Base-by-base conservation (phyloP, 179 eudicot species). In the Drosera spatulata region DNA sequence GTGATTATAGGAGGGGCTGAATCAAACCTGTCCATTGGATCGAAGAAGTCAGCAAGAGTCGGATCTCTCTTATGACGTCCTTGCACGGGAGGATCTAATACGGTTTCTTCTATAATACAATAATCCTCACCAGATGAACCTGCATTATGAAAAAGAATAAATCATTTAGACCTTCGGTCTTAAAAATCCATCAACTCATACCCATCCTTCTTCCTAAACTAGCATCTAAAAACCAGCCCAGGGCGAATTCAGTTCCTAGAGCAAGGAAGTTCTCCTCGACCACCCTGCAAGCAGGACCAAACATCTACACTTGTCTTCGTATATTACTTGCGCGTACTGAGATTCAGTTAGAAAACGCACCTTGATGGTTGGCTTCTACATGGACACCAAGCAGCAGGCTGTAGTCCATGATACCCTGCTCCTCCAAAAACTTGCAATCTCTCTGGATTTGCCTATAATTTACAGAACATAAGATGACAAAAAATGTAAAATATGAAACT, bases 301-400 rank as follows among this genome's bases (percentile, higher is more conserved):
- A 22, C 33, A 22, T 22, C 33, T 22, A 22, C 33, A 22, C 33
- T 22, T 22, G 33, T 22, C 33, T 22, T 22, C 33, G 1, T 22
- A 22, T 22, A 1, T 22, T 22, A 22, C 33, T 22, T 1, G 33
- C 33, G 9, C n/a, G 2, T 7, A 2, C 37, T 7, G 7, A 11
- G 3, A 10, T 6, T 15, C 56, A 33, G 12, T 41, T 3, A 14
- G 7, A 43, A 50, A 10, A 50, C 10, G 53, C 53, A 50, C 53
- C 53, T 50, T 10, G 53, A 10, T 50, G 53, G 10, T 10, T 7
- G 53, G 13, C 53, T 50, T 50, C 53, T 50, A 12, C 53, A 60
- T 82, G 84, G 52, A 79, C 46, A 14, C 87, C 87, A 37, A 82
- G 78, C 61, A 82, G 69, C 6, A 82, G 73, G 70, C 83, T 77